phyloP scores from a whole-genome alignment of 106 monocot species.

The Allium fistulosum region DNA sequence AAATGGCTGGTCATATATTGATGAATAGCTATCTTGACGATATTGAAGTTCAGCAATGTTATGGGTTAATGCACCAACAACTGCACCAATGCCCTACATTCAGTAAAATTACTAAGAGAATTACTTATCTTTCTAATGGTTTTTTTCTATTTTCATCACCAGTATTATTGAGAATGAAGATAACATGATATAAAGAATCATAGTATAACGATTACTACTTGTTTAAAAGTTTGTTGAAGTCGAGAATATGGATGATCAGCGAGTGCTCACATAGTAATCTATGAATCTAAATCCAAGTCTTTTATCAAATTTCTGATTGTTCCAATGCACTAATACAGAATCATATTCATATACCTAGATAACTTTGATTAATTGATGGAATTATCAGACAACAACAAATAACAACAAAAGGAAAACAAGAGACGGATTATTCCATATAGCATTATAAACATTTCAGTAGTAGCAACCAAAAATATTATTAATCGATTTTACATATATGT shows the following conservation, averaged over 20 bases:
- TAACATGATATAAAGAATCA: not conserved
- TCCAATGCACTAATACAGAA: too few relatives aligned
- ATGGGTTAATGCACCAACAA: constrained; percentile 54
- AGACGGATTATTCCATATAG: too few relatives aligned
- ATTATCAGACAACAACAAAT: too few relatives aligned
- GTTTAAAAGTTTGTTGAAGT: constrained; percentile 90
- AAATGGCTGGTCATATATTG: constrained; percentile 58
- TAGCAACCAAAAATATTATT: too few relatives aligned
- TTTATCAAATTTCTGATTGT: constrained; percentile 81
- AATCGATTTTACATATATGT: too few relatives aligned
- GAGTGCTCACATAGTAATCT: constrained; percentile 75
- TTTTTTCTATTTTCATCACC: not conserved
- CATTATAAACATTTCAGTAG: too few relatives aligned
- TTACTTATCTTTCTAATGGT: too few relatives aligned
- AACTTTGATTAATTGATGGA: too few relatives aligned
- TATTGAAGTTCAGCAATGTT: constrained; percentile 40
- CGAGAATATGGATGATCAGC: constrained; percentile 99
- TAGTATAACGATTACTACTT: constrained; percentile 56
- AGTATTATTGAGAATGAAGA: not conserved
- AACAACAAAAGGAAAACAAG: too few relatives aligned
- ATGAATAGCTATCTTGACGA: constrained; percentile 32
- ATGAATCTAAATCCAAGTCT: constrained; percentile 77
- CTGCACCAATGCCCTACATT: constrained; percentile 54
- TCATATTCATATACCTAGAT: too few relatives aligned
- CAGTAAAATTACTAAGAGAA: too few relatives aligned